These are phyloP conservation scores for Dillenia turbinata DNA, from an alignment of 164 flowering plant genomes.

Conservation along the genomic window DNA sequence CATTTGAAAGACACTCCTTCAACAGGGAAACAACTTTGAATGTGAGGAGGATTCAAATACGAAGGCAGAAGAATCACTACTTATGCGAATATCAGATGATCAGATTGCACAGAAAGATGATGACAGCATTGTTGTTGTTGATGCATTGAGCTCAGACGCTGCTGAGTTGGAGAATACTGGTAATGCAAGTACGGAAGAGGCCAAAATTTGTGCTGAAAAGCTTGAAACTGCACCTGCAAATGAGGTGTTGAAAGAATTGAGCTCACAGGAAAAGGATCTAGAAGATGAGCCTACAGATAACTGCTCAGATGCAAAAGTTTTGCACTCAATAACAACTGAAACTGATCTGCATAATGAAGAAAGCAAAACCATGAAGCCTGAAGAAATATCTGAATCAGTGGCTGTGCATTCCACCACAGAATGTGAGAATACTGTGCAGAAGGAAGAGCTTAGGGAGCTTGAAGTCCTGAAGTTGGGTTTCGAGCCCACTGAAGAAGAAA, in stretches of 20 bases:
- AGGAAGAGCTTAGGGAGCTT: constrained; percentile 8
- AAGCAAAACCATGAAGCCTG: constrained; percentile 8
- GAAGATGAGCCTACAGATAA: constrained; percentile 1
- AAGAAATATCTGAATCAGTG: constrained; percentile 8
- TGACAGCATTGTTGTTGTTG: not conserved
- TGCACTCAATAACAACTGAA: constrained; percentile 6
- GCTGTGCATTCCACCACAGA: constrained; percentile 11
- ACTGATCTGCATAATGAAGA: constrained; percentile 5
- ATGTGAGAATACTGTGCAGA: constrained; percentile 1
- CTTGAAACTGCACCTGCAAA: constrained; percentile 2
- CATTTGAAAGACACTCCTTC: no score
- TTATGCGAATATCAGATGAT: constrained; percentile 4
- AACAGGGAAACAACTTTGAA: constrained; percentile 1
- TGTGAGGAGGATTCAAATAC: constrained; percentile 4
- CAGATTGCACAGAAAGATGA: not conserved
- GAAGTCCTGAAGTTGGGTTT: constrained; percentile 2
- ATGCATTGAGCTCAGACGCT: not conserved
- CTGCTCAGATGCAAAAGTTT: constrained; percentile 12
- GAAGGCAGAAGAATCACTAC: constrained; percentile 5
- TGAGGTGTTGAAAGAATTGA: constrained; percentile 4
- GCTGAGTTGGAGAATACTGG: constrained; percentile 4
- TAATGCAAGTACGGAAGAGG: constrained; percentile 7
- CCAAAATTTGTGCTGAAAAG: constrained; percentile 5
- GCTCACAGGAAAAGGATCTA: not conserved
- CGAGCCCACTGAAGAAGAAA: constrained; percentile 1